phyloP scores from a whole-genome alignment of 345 rosid genomes.

The Rhodamnia rubescens region DNA sequence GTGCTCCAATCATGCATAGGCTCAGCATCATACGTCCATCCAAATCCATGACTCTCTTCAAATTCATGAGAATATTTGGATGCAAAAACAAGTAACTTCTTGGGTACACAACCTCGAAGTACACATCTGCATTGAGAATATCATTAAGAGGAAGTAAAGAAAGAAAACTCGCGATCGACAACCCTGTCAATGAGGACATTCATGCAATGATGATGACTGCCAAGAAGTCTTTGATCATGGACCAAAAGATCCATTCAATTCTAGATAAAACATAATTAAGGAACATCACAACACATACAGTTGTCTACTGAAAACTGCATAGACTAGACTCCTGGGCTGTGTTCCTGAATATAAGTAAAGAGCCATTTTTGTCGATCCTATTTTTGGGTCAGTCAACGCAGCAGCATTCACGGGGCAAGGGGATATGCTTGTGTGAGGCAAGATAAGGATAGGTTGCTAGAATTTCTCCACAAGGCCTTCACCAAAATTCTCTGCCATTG shows the following conservation, averaged over 20 bases:
- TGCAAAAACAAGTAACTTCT: conserved; percentile 79
- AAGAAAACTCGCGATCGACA: not conserved
- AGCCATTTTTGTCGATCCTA: not conserved
- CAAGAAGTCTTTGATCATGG: not conserved
- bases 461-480: not conserved
- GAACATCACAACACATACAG: not conserved
- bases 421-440: not conserved
- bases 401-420: not conserved
- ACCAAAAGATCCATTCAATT: not conserved
- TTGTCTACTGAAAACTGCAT: not conserved
- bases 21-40: conserved; percentile 73
- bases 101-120: conserved; percentile 97
- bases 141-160: not conserved
- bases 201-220: not conserved
- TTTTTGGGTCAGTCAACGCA: not conserved
- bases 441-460: not conserved
- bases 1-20: conserved; percentile 90
- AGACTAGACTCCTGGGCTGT: not conserved
- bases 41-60: conserved; percentile 88
- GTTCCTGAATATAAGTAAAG: not conserved
- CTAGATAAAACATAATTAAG: not conserved
- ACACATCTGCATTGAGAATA: conserved; percentile 46
- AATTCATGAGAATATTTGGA: conserved; percentile 86
- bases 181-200: not conserved
- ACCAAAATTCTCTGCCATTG: not conserved